Evolutionary conservation across 306 rosid genomes (phyloP).

Genomic region (Gastrolobium villosum): DNA sequence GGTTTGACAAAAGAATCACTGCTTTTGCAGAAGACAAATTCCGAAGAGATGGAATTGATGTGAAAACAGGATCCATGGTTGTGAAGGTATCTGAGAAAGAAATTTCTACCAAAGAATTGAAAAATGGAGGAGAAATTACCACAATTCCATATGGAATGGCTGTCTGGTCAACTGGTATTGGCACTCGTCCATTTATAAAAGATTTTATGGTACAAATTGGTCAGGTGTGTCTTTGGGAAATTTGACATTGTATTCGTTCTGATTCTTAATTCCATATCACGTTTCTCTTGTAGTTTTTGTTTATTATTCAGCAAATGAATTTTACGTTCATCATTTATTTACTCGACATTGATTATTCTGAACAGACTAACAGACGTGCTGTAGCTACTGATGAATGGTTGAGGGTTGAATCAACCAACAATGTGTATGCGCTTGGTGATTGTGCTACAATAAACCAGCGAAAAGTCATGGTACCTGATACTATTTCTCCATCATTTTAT

Average conservation of each 20-base stretch:
- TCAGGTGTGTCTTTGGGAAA: constrained; percentile 69
- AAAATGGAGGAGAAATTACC: constrained; percentile 72
- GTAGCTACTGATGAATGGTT: constrained; percentile 98
- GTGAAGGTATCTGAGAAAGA: constrained; percentile 85
- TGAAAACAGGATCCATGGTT: constrained; percentile 96
- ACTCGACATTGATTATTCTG: constrained; percentile 37
- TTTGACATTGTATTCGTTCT: constrained; percentile 32
- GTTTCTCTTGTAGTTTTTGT: constrained; percentile 26
- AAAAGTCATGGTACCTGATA: constrained; percentile 80
- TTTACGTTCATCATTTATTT: constrained; percentile 12
- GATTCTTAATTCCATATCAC: constrained; percentile 13
- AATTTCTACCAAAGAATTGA: constrained; percentile 87
- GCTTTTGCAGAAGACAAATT: constrained; percentile 90
- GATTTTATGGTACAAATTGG: constrained; percentile 95
- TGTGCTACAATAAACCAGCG: constrained; percentile 98
- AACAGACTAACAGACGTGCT: constrained; percentile 87
- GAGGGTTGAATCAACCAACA: constrained; percentile 86
- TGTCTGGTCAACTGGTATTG: constrained; percentile 98
- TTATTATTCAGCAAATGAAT: constrained; percentile 2
- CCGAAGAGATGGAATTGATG: constrained; percentile 82
- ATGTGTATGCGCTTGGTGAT: constrained; percentile 92
- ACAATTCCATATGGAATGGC: constrained; percentile 95
- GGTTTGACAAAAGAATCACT: constrained; percentile 98
- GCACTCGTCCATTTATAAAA: constrained; percentile 85
- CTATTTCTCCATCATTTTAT: constrained; percentile 40